Percentiles rank a stretch among this genome's conserved stretches.
Conservation (phyloP, 2,329 filamentous ascomycete genomes). For the Penicillium sp. region DNA sequence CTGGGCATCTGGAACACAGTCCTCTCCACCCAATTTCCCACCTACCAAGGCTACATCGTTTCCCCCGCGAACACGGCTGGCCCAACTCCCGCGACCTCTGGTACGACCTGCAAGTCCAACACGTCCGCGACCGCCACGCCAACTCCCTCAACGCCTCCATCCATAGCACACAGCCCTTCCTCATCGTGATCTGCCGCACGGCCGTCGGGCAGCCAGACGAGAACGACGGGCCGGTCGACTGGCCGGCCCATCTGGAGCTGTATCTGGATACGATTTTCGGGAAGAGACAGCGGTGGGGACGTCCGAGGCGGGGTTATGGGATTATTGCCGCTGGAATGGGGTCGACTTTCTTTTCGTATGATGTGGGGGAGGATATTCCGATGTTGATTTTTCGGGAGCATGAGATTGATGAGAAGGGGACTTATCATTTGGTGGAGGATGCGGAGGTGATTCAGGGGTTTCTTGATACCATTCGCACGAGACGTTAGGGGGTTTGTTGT, state of each 20-base stretch:
- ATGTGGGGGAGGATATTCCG: neutral
- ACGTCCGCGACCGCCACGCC: neutral
- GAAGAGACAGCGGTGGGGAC: neutral
- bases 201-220: neutral
- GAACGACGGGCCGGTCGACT: neutral
- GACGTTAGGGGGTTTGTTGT: neutral
- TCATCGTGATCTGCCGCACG: constrained; percentile 2
- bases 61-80: neutral
- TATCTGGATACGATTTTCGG: neutral
- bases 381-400: neutral
- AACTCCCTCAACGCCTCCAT: too few species aligned
- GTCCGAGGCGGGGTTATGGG: neutral
- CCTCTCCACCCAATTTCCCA: neutral
- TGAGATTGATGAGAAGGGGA: neutral
- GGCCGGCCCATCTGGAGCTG: neutral
- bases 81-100: neutral
- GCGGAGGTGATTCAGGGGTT: neutral
- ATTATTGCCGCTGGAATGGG: neutral
- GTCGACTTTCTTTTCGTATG: neutral
- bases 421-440: neutral
- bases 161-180: neutral
- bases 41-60: neutral
- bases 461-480: neutral
- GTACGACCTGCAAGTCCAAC: constrained; percentile 1
- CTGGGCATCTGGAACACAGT: neutral